Percentiles rank a stretch among this genome's conserved stretches.
Evolutionary conservation across 805 yeast genomes (phyloP).

Genomic region (Cephaloascus albidus): DNA sequence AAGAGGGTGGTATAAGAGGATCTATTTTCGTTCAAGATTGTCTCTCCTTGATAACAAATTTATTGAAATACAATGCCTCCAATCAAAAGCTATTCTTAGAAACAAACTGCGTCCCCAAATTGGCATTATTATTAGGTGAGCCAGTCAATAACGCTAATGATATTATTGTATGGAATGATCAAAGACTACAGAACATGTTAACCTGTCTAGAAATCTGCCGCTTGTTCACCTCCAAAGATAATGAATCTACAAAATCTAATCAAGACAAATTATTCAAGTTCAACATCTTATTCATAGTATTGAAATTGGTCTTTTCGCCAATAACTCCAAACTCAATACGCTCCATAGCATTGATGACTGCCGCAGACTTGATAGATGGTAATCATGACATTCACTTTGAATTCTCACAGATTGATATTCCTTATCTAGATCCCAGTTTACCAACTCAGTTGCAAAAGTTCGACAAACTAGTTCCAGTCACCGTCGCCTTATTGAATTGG

Average conservation of each 20-base stretch:
- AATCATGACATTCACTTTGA: constrained; percentile 60
- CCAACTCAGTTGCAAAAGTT: constrained; percentile 30
- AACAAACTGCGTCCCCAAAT: constrained; percentile 63
- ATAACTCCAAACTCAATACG: constrained; percentile 59
- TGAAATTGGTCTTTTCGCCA: constrained; percentile 64
- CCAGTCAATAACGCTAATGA: constrained; percentile 37
- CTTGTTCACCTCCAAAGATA: constrained; percentile 63
- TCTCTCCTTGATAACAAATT: constrained; percentile 60
- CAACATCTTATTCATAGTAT: constrained; percentile 54
- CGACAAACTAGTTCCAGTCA: constrained; percentile 48
- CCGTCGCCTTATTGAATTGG: constrained; percentile 76
- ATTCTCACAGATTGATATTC: constrained; percentile 82
- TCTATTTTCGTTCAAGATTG: constrained; percentile 90
- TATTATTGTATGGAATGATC: constrained; percentile 68
- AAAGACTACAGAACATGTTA: constrained; percentile 55
- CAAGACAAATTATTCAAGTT: constrained; percentile 54
- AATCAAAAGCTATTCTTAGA: constrained; percentile 87
- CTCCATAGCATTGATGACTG: constrained; percentile 58
- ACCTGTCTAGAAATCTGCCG: constrained; percentile 66
- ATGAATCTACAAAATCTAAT: constrained; percentile 48
- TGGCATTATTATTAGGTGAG: constrained; percentile 54
- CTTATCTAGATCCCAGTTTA: constrained; percentile 72
- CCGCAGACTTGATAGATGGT: constrained; percentile 66
- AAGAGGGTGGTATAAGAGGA: constrained; percentile 86
- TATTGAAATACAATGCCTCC: constrained; percentile 74